phyloP scores from a whole-genome alignment of 768 basidiomycete genomes.

The Termitomyces sp. region DNA sequence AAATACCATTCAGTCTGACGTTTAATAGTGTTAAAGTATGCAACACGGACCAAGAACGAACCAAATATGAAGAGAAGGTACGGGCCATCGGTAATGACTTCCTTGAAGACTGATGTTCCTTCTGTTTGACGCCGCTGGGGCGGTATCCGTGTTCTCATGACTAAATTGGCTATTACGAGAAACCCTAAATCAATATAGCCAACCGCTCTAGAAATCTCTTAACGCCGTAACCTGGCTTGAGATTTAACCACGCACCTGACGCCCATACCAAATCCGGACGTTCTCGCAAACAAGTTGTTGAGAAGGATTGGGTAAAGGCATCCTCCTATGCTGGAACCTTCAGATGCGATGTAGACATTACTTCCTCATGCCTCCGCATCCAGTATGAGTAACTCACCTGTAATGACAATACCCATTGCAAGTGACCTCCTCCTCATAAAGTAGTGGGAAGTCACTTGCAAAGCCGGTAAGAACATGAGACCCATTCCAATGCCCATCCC shows the following conservation, averaged over 20 bases:
- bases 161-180: conserved; percentile 34
- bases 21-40: neutral
- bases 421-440: conserved; percentile 41
- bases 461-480: conserved; percentile 45
- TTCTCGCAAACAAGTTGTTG: conserved; percentile 35
- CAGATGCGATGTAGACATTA: neutral
- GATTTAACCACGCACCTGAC: conserved; percentile 27
- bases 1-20: neutral
- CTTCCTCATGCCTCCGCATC: neutral
- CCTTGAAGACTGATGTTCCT: conserved; percentile 20
- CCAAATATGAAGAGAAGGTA: conserved; percentile 38
- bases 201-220: conserved; percentile 26
- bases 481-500: conserved; percentile 55
- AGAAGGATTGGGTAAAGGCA: conserved; percentile 48
- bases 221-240: conserved; percentile 17
- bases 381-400: conserved; percentile 26
- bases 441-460: conserved; percentile 49
- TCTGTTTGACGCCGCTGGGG: conserved; percentile 17
- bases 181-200: conserved; percentile 40
- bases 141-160: conserved; percentile 37
- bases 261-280: conserved; percentile 34
- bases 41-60: conserved; percentile 25
- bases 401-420: conserved; percentile 50
- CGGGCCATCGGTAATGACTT: conserved; percentile 33
- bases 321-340: conserved; percentile 43